A percentile compares a stretch with the other conserved stretches of the same genome.
These are phyloP conservation scores for Neofusicoccum laricinum DNA, from an alignment of 2,329 filamentous ascomycete genomes.

Conservation along the genomic window DNA sequence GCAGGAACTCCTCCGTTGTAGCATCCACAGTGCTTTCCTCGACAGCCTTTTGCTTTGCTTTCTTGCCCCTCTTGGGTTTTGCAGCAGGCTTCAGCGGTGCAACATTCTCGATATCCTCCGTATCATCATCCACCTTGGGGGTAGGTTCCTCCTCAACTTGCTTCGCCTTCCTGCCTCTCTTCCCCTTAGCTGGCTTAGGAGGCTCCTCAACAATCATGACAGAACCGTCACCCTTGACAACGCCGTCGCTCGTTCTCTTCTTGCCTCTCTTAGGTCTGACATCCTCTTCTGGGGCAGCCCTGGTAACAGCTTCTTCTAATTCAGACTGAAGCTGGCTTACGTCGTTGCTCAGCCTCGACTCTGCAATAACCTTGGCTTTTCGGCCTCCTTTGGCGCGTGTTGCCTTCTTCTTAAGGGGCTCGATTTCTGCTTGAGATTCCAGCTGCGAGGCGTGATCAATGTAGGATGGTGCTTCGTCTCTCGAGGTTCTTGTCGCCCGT, in stretches of 20 bases:
- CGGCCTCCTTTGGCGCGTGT: background rate
- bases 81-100: constrained; percentile 18
- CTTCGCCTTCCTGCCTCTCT: constrained; percentile 18
- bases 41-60: constrained; percentile 18
- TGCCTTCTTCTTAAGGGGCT: background rate
- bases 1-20: background rate
- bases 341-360: constrained; percentile 18
- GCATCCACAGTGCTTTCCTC: constrained; percentile 18
- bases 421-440: background rate
- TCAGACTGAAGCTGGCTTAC: constrained; percentile 27
- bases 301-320: constrained; percentile 19
- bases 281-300: constrained; percentile 16
- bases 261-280: constrained; percentile 25
- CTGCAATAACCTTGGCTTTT: background rate
- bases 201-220: constrained; percentile 20
- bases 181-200: constrained; percentile 16
- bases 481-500: background rate
- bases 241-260: constrained; percentile 40
- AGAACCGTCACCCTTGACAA: constrained; percentile 24
- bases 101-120: background rate
- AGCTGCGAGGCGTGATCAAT: background rate
- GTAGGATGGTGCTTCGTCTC: background rate
- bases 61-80: constrained; percentile 21
- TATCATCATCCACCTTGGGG: background rate
- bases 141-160: constrained; percentile 17